These are phyloP conservation scores for Brassica juncea DNA, from an alignment of 345 rosid genomes.

Conservation along the genomic window DNA sequence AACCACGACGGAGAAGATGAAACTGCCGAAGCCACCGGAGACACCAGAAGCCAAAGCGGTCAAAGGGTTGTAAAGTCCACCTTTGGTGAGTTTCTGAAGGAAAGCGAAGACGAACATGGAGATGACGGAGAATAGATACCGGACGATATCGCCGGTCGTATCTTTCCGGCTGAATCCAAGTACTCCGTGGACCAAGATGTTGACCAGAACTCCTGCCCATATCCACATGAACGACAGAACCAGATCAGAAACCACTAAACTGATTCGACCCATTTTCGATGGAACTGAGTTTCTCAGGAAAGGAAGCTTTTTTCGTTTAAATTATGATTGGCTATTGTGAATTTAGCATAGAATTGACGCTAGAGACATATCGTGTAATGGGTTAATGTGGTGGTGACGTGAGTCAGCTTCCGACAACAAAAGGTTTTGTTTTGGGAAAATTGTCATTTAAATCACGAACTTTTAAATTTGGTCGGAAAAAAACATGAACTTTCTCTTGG, in stretches of 20 bases:
- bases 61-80: conserved; percentile 74
- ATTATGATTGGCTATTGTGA: neutral
- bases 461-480: no score
- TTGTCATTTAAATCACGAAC: no score
- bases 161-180: conserved; percentile 50
- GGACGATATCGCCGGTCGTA: conserved; percentile 46
- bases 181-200: conserved; percentile 53
- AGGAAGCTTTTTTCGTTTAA: neutral
- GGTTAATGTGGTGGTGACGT: neutral
- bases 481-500: no score
- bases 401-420: conserved; percentile 31
- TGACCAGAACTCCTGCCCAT: conserved; percentile 67
- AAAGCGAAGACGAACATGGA: conserved; percentile 73
- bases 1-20: conserved; percentile 60
- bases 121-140: conserved; percentile 43
- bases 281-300: neutral
- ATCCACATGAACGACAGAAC: conserved; percentile 71
- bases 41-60: conserved; percentile 61
- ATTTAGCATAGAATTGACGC: conserved; percentile 27
- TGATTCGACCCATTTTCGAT: conserved; percentile 33
- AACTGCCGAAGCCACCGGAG: conserved; percentile 55
- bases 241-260: conserved; percentile 57
- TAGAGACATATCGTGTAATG: conserved; percentile 2
- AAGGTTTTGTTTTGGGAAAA: conserved; percentile 15
- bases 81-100: conserved; percentile 58